Base-by-base conservation (phyloP, 2,329 filamentous ascomycete genomes). In the Fusarium sp. region DNA sequence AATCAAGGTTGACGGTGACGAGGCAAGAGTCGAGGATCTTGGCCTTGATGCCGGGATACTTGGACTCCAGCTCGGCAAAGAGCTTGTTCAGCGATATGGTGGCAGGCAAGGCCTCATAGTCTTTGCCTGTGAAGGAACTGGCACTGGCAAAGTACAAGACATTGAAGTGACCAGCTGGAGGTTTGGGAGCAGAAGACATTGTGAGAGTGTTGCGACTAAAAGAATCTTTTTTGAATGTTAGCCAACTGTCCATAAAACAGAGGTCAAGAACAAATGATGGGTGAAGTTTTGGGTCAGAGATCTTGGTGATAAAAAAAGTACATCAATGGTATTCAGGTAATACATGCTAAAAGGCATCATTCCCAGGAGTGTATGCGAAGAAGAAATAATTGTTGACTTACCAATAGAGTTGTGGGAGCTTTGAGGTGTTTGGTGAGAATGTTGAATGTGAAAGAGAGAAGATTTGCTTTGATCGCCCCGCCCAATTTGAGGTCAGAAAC, bases 91-190 rank as follows among this genome's bases (percentile, higher is more conserved):
- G 76, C 3, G 85, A 80, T 34, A 94, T 76, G 34, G 92, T 91
- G 14, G 91, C 91, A 3, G 86, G 82, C 12, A 96, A 76, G 17
- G 80, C 73, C 74, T 96, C 92, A 63, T 82, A 81, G 61, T 89
- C 84, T 74, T 88, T 91, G n/a, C 83, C 82, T 2, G 92, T 93
- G 77, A 86, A 92, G 30, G 89, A 89, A 57, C 86, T 85, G 15
- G 92, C 91, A 64, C 88, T 86, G 58, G 92, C 93, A 79, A 96
- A 96, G 80, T 95, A 96, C 55, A 96, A 86, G 44, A 96, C 81
- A 57, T 86, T 91, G 81, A 96, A 96, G 68, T 92, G 86, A n/a
- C 86, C 89, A 42, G 80, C 67, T 1, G 88, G 86, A 12, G 86
- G 78, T 63, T 83, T 85, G 0, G 83, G 74, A 3, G 77, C 68